Base-by-base conservation (phyloP, 352 stramenopile species). In the Globisporangium spinosum region DNA sequence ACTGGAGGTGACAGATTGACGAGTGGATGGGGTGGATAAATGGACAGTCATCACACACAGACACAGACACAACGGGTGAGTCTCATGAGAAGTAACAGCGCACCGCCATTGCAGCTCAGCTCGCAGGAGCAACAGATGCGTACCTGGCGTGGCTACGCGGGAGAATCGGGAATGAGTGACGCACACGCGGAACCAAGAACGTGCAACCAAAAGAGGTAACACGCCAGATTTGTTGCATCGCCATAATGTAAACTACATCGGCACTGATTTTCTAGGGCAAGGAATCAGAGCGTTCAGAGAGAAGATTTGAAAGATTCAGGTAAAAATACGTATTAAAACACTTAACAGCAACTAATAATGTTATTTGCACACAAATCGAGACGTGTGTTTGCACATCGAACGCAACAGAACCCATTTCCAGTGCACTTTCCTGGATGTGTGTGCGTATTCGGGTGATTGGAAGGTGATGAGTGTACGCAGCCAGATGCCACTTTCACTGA, bases 161-260 rank as follows among this genome's bases (percentile, higher is more conserved):
- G 54, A 63, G 55, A 68, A 68, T 22, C 35, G 34, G 38, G 38
- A 68, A 66, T 66, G 63, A 62, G 7, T 62, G 63, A 68, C 63
- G 63, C 45, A 32, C 32, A 40, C 15, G 7, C 13, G 53, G 10
- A 3, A 55, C 22, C 55, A 60, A 35, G 63, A 38, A 68, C 25
- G 8, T 32, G 29, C 27, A 65, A 65, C 32, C 47, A 35, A 45
- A 45, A 43, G 7, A 29, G 29, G 20, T 6, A 60, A 60, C 15
- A 45, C 38, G 23, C 38, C 55, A 60, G 20, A 34, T 0, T 6
- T 40, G 0, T 2, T 32, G 27, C 27, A 6, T 0, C 40, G 4
- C 4, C 15, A n/a, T 4, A 49, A 49, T 49, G 40, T n/a, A 49
- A 49, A 49, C n/a, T 49, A 49, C 40, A 49, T 49, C 4, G 3